phyloP scores from a whole-genome alignment of 768 basidiomycete genomes.

The Collybia nuda region DNA sequence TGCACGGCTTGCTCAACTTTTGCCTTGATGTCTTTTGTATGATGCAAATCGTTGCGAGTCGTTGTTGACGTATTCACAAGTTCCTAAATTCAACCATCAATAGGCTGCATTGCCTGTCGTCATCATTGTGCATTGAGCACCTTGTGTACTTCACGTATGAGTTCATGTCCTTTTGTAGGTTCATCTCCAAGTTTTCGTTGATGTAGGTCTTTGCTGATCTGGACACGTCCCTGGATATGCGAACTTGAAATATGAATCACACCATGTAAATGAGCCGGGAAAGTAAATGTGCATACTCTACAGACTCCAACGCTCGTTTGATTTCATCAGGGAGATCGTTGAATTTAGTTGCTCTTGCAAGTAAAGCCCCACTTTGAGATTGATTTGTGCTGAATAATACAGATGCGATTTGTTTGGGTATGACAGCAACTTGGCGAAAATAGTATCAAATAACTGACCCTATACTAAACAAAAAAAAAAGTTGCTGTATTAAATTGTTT shows the following conservation, averaged over 20 bases:
- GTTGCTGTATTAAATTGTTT: neutral
- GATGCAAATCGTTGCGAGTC: conserved; percentile 64
- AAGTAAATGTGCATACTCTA: conserved; percentile 55
- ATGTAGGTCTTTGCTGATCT: conserved; percentile 78
- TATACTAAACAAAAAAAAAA: conserved; percentile 8
- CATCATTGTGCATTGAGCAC: conserved; percentile 31
- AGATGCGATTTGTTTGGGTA: neutral
- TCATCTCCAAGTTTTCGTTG: conserved; percentile 77
- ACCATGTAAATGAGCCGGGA: neutral
- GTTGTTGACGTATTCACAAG: conserved; percentile 59
- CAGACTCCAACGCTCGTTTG: conserved; percentile 60
- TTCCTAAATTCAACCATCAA: conserved; percentile 42
- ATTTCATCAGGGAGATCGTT: conserved; percentile 77
- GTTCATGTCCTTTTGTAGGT: conserved; percentile 69
- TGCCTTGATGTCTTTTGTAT: conserved; percentile 67
- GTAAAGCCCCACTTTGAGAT: conserved; percentile 31
- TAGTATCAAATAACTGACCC: conserved; percentile 11
- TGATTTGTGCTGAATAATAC: conserved; percentile 13
- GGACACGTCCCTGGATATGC: conserved; percentile 74
- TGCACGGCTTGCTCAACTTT: conserved; percentile 79
- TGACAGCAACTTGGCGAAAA: neutral
- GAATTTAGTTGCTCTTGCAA: conserved; percentile 69
- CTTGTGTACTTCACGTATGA: conserved; percentile 66
- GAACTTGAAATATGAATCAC: conserved; percentile 35
- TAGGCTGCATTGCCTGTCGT: neutral